Evolutionary conservation across 108 stramenopile species (phyloP).

Genomic region (Conticribra weissflogii): DNA sequence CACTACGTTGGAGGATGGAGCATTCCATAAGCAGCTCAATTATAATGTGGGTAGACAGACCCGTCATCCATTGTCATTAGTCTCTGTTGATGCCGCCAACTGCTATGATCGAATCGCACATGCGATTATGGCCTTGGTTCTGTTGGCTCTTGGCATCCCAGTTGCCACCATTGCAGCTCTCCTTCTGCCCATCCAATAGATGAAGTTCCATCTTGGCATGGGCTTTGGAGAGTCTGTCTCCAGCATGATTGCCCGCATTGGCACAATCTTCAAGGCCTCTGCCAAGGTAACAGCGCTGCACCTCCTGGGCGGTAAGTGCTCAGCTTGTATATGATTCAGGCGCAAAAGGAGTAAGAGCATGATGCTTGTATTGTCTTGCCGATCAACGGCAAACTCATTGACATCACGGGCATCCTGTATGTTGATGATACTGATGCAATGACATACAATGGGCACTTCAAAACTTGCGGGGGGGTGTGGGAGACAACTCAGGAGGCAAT

Average conservation of each 20-base stretch:
- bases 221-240: slow-evolving; percentile 26
- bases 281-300: slow-evolving; percentile 33
- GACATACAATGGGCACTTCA: background rate
- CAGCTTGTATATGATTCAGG: slow-evolving; percentile 5
- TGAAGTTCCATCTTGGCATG: slow-evolving; percentile 31
- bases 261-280: slow-evolving; percentile 19
- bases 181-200: slow-evolving; percentile 13
- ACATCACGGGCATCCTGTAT: slow-evolving; percentile 9
- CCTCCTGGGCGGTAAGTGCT: slow-evolving; percentile 20
- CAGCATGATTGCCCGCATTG: background rate
- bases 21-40: slow-evolving; percentile 8
- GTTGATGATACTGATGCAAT: slow-evolving; percentile 23
- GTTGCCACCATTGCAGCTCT: background rate
- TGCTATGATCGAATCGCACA: slow-evolving; percentile 30
- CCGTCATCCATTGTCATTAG: slow-evolving; percentile 1
- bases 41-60: slow-evolving; percentile 11
- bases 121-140: slow-evolving; percentile 5
- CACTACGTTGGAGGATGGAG: slow-evolving; percentile 28
- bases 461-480: too few species aligned
- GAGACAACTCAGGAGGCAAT: background rate
- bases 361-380: background rate
- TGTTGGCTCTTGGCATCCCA: slow-evolving; percentile 3
- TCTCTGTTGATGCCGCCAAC: slow-evolving; percentile 1
- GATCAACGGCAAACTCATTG: background rate
- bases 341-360: slow-evolving; percentile 7